These are phyloP conservation scores for Acrasis kona DNA, from an alignment of 78 protist genomes.

Conservation along the genomic window DNA sequence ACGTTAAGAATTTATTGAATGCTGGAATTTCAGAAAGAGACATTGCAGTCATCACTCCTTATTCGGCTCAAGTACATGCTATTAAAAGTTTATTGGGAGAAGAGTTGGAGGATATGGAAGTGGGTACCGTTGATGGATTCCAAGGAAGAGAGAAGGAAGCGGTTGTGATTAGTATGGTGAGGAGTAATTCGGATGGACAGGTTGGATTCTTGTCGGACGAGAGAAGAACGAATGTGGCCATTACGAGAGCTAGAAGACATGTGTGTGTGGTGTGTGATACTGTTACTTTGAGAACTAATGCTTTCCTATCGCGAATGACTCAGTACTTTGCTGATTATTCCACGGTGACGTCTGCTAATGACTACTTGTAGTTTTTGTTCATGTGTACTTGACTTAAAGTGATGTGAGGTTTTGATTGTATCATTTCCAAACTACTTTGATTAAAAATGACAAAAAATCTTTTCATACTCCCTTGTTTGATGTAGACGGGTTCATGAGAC, in stretches of 20 bases:
- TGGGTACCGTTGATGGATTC: slow-evolving; percentile 88
- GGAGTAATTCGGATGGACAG: slow-evolving; percentile 45
- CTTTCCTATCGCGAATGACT: background rate
- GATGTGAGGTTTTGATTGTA: too few relatives aligned
- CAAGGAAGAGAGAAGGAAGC: slow-evolving; percentile 90
- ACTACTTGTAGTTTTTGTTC: background rate
- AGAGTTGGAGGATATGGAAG: slow-evolving; percentile 32
- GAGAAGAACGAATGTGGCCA: slow-evolving; percentile 70
- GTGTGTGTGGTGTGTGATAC: background rate
- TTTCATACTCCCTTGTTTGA: too few relatives aligned
- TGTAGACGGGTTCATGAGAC: too few relatives aligned
- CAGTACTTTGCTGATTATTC: background rate
- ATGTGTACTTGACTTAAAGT: too few relatives aligned
- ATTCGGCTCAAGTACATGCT: slow-evolving; percentile 65
- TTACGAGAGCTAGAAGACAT: slow-evolving; percentile 71
- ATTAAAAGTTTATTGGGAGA: background rate
- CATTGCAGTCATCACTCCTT: slow-evolving; percentile 80
- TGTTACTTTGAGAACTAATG: background rate
- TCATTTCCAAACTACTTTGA: too few relatives aligned
- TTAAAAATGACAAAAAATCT: too few relatives aligned
- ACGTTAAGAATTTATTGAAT: slow-evolving; percentile 26
- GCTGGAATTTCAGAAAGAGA: slow-evolving; percentile 19
- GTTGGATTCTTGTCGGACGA: slow-evolving; percentile 58
- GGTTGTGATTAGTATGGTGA: slow-evolving; percentile 55
- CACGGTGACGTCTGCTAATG: background rate